Percentiles rank a stretch among this genome's conserved stretches.
Conservation (phyloP, 257 asterid genomes). For the Solanum paucissectum region DNA sequence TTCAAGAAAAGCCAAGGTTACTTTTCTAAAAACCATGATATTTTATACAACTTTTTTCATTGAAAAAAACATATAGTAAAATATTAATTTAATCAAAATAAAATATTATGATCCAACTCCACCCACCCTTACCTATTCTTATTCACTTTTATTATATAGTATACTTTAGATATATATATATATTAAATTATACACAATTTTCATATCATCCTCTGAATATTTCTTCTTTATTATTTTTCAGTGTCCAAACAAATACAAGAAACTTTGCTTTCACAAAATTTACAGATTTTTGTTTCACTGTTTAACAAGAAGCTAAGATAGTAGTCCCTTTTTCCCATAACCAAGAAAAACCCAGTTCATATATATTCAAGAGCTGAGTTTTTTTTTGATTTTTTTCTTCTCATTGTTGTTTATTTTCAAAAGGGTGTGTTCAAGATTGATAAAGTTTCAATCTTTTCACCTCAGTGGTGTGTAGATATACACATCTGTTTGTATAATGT, state of each 20-base stretch:
- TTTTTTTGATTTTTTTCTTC: not conserved
- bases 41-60: not conserved
- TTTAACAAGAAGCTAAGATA: not conserved
- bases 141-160: conserved; percentile 1
- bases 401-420: not conserved
- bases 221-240: not conserved
- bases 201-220: not conserved
- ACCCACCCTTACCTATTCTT: conserved; percentile 37
- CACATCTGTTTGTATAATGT: conserved; percentile 29
- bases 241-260: not conserved
- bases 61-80: not conserved
- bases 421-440: not conserved
- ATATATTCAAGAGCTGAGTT: not conserved
- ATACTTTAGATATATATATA: not conserved
- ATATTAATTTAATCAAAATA: not conserved
- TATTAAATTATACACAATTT: not conserved
- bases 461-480: not conserved
- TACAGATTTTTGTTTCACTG: not conserved
- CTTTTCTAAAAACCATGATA: not conserved
- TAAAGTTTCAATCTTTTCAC: not conserved
- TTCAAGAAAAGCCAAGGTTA: not conserved
- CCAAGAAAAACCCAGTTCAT: not conserved
- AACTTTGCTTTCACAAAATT: not conserved
- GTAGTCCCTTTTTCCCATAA: not conserved
- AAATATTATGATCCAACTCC: conserved; percentile 19